Evolutionary conservation across 306 rosid species (phyloP).

Genomic region (Prunus mongolica): DNA sequence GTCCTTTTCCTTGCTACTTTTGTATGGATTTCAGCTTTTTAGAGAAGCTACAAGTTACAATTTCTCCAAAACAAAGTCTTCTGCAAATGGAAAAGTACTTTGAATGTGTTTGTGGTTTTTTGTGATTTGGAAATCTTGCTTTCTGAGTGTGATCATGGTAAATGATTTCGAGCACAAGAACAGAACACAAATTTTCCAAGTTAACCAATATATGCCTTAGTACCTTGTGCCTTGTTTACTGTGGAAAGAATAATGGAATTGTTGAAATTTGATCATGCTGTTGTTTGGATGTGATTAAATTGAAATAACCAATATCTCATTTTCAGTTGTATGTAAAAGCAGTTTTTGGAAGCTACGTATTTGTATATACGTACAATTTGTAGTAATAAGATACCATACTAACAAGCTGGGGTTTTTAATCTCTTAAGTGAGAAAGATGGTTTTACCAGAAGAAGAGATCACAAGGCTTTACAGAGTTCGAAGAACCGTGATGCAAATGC

Average conservation of each 20-base stretch:
- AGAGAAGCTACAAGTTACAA: too few relatives aligned
- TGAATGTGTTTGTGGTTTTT: too few relatives aligned
- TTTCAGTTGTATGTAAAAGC: background rate
- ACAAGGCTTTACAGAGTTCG: constrained; percentile 36
- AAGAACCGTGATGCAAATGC: constrained; percentile 71
- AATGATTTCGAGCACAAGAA: too few relatives aligned
- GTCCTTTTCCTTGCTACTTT: too few relatives aligned
- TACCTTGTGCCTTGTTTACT: too few relatives aligned
- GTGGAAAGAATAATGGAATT: background rate
- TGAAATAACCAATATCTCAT: background rate
- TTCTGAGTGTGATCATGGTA: too few relatives aligned
- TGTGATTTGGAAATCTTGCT: too few relatives aligned
- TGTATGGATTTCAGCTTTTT: too few relatives aligned
- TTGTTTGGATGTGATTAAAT: background rate
- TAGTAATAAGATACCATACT: background rate
- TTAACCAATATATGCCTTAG: too few relatives aligned
- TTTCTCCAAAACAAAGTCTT: too few relatives aligned
- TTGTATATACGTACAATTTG: background rate
- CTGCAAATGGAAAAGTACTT: too few relatives aligned
- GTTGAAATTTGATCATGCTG: background rate
- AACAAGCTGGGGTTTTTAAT: background rate
- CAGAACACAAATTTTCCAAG: too few relatives aligned
- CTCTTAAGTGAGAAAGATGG: constrained; percentile 35
- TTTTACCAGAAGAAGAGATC: constrained; percentile 49
- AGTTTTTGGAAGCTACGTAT: background rate